A percentile compares a stretch with the other conserved stretches of the same genome.
Conservation (phyloP, 306 rosid species). For the Casuarina glauca region DNA sequence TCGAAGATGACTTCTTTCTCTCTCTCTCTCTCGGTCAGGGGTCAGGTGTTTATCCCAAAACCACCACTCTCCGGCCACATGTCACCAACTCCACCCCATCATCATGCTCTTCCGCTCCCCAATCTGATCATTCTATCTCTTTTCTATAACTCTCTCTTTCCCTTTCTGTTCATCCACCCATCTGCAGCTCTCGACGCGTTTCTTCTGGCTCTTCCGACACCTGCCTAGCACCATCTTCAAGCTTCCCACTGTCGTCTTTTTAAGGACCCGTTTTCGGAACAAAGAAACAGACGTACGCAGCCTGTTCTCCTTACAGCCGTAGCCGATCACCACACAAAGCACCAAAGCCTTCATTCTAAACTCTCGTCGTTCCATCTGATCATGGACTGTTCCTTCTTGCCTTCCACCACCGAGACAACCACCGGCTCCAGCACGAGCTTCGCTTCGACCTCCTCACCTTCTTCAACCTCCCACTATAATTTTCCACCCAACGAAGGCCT, state of each 20-base stretch:
- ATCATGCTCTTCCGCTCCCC: constrained; percentile 1
- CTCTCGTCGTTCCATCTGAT: neutral
- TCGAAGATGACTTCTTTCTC: neutral
- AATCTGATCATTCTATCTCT: neutral
- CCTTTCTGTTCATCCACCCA: neutral
- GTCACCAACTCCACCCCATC: constrained; percentile 39
- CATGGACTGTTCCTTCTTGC: constrained; percentile 29
- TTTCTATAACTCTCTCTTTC: neutral
- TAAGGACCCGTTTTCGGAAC: neutral
- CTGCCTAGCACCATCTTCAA: constrained; percentile 19
- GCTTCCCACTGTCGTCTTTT: neutral
- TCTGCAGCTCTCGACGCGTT: constrained; percentile 20
- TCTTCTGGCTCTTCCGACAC: constrained; percentile 32
- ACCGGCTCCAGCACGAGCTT: neutral
- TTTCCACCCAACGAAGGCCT: neutral
- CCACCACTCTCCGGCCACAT: constrained; percentile 43
- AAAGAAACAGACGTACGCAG: neutral
- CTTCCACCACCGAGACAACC: neutral
- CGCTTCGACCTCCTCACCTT: neutral
- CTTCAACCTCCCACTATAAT: neutral
- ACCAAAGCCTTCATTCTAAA: neutral
- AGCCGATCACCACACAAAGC: neutral
- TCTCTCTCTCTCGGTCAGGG: constrained; percentile 7
- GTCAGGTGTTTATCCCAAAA: constrained; percentile 43
- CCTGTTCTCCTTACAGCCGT: neutral